Evolutionary conservation across 257 asterid species (phyloP).

Genomic region (Solanum appendiculatum): DNA sequence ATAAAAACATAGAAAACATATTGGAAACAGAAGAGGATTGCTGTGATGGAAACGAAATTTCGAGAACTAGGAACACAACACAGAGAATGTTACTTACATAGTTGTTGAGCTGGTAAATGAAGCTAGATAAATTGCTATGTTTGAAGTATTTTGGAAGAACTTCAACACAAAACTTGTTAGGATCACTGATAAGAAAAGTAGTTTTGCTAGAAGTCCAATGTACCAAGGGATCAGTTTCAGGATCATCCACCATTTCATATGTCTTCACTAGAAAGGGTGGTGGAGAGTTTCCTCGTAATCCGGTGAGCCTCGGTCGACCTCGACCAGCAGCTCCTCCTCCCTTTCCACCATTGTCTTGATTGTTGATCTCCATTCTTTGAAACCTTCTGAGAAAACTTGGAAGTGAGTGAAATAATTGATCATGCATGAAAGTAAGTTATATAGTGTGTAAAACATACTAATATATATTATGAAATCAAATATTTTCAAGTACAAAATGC

Average conservation of each 20-base stretch:
- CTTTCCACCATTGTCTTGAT: background rate
- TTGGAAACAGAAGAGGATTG: background rate
- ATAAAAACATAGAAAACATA: background rate
- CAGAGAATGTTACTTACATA: slow-evolving; percentile 24
- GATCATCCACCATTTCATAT: slow-evolving; percentile 29
- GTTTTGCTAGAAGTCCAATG: slow-evolving; percentile 29
- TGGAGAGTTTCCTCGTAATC: background rate
- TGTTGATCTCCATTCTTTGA: background rate
- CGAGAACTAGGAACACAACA: background rate
- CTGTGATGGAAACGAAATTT: background rate
- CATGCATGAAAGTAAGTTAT: background rate
- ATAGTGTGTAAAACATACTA: background rate
- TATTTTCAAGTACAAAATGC: background rate
- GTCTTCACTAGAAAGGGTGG: slow-evolving; percentile 35
- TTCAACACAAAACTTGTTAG: slow-evolving; percentile 17
- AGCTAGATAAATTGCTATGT: slow-evolving; percentile 38
- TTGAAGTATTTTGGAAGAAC: slow-evolving; percentile 36
- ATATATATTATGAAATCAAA: background rate
- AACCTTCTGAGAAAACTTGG: background rate
- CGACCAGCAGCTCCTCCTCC: background rate
- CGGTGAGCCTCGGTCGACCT: background rate
- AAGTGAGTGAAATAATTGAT: background rate
- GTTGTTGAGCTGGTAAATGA: slow-evolving; percentile 39
- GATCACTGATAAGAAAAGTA: slow-evolving; percentile 35
- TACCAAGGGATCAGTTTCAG: slow-evolving; percentile 20